These are phyloP conservation scores for Candida nonsorbophila DNA, from an alignment of 805 yeast genomes.

Conservation along the genomic window DNA sequence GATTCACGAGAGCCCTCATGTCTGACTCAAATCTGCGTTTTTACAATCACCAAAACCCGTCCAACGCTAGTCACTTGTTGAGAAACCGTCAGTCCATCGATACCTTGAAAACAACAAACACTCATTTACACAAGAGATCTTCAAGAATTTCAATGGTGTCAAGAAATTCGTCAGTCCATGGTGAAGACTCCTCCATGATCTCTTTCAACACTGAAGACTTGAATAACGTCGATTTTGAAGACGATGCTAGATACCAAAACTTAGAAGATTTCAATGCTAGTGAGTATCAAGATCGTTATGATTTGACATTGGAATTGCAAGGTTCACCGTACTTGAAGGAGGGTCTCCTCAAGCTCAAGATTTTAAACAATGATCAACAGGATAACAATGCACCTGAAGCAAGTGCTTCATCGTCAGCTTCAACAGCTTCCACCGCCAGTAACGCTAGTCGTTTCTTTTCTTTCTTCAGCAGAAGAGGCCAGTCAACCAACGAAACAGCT, in stretches of 20 bases:
- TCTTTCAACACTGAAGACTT: conserved; percentile 27
- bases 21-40: conserved; percentile 21
- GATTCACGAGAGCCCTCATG: conserved; percentile 36
- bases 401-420: conserved; percentile 6
- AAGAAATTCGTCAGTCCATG: conserved; percentile 18
- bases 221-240: conserved; percentile 8
- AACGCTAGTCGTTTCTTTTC: conserved; percentile 20
- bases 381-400: conserved; percentile 16
- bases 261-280: conserved; percentile 34
- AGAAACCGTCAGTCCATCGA: conserved; percentile 24
- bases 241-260: conserved; percentile 10
- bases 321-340: conserved; percentile 81
- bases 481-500: conserved; percentile 3
- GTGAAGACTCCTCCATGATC: conserved; percentile 25
- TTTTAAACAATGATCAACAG: conserved; percentile 31
- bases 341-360: conserved; percentile 50
- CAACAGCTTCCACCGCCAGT: conserved; percentile 12
- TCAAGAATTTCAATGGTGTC: conserved; percentile 31
- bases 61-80: conserved; percentile 5
- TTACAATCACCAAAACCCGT: conserved; percentile 12
- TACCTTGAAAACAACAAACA: conserved; percentile 9
- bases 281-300: conserved; percentile 45
- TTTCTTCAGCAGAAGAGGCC: conserved; percentile 16
- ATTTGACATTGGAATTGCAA: conserved; percentile 54
- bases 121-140: conserved; percentile 20